Base-by-base conservation (phyloP, 495 filamentous ascomycete genomes). In the Neurospora sp. region DNA sequence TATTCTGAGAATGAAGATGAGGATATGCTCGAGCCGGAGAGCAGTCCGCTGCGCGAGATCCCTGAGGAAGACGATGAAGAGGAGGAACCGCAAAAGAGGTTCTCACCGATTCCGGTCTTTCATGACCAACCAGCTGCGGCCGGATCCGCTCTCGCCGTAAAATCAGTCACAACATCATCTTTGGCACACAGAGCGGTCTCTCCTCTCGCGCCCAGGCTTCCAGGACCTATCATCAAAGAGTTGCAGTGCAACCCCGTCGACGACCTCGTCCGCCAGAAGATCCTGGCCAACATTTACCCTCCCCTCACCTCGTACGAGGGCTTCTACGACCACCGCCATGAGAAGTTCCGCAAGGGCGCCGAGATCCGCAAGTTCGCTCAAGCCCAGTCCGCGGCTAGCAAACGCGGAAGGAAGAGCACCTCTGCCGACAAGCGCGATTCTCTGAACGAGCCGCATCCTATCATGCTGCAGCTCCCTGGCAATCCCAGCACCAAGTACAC, bases 161-260 rank as follows among this genome's bases (percentile, higher is more conserved):
- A 69, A 41, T 70, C 74, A 38, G 40, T 68, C 0, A 35, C 14
- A 1, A 31, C 27, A 16, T 9, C 53, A 35, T 27, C 53, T 35
- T 18, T 44, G 18, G 59, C 22, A 72, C 74, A 42, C 31, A 68
- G 61, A 22, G 72, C 72, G 2, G 20, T 69, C 12, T 68, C 69
- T 7, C 69, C 68, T 2, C 35, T 79, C 22, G 74, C 45, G 1
- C 72, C 71, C 44, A 80, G 77, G 27, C 39, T 71, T 71, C 5
- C 38, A 71, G 89, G 89, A 0, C 91, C 90, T 0, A 88, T 96
- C 27, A 92, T 98, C 79, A 89, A 89, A 72, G 96, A 98, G 59
- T 74, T 81, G 8, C 92, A 93, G 78, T 97, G 94, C 84, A 98
- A 97, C 78, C 96, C 96, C 0, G 89, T 94, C 35, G 91, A 96